phyloP scores from a whole-genome alignment of 192 early-diverging fungal species.

The Backusella macrospora region DNA sequence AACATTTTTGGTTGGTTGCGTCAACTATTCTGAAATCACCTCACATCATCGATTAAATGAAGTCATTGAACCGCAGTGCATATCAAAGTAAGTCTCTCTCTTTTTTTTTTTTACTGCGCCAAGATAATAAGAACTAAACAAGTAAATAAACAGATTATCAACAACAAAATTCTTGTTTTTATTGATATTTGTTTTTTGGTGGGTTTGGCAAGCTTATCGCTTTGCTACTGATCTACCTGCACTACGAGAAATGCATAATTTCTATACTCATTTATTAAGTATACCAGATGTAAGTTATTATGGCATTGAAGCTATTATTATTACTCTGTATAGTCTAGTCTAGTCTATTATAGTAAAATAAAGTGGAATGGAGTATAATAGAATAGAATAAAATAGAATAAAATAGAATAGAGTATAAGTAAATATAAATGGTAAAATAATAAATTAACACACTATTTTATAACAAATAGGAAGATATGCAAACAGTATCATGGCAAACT shows the following conservation, averaged over 20 bases:
- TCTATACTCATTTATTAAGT: slow-evolving; percentile 79
- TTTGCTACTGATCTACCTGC: slow-evolving; percentile 70
- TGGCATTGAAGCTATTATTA: background rate
- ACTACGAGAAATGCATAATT: slow-evolving; percentile 81
- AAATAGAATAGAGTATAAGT: no score
- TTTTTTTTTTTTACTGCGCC: slow-evolving; percentile 2
- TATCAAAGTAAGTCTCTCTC: slow-evolving; percentile 53
- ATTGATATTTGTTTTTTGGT: slow-evolving; percentile 70
- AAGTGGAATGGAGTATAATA: no score
- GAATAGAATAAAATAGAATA: no score
- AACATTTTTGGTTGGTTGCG: slow-evolving; percentile 87
- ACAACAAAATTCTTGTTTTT: slow-evolving; percentile 61
- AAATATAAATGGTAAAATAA: background rate
- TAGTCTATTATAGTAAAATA: background rate
- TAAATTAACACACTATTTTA: background rate
- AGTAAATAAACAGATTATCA: slow-evolving; percentile 53
- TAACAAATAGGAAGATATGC: slow-evolving; percentile 69
- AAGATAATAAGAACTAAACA: background rate
- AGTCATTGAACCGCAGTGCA: slow-evolving; percentile 80
- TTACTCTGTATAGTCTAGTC: background rate
- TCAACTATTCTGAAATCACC: slow-evolving; percentile 84
- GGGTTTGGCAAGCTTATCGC: slow-evolving; percentile 72
- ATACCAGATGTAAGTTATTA: slow-evolving; percentile 66
- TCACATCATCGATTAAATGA: slow-evolving; percentile 69
- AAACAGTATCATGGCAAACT: slow-evolving; percentile 85